Evolutionary conservation across 345 rosid species (phyloP).

Genomic region (Bruguiera sexangula): DNA sequence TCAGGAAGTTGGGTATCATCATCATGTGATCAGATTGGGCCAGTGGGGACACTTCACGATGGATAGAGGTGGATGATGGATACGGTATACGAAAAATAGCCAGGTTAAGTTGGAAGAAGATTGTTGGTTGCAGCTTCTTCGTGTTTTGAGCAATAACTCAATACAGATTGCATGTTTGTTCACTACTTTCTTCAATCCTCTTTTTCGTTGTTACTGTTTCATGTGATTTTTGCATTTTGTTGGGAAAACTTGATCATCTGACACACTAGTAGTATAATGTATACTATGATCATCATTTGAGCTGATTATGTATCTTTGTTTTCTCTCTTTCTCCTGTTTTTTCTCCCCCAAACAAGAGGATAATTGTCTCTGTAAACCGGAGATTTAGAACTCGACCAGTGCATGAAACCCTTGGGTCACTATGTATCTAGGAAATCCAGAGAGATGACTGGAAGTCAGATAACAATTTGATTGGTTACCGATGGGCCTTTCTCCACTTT

Average conservation of each 20-base stretch:
- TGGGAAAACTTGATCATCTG: slow-evolving; percentile 8
- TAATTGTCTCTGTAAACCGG: neutral
- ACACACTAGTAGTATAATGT: neutral
- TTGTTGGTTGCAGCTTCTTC: slow-evolving; percentile 8
- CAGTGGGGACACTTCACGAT: slow-evolving; percentile 6
- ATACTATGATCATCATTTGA: slow-evolving; percentile 3
- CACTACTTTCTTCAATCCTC: neutral
- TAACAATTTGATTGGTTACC: no score
- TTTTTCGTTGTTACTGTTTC: neutral
- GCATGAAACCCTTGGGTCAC: neutral
- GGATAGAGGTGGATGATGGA: slow-evolving; percentile 15
- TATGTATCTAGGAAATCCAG: neutral
- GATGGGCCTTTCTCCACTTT: no score
- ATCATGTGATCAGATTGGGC: no score
- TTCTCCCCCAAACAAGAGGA: no score
- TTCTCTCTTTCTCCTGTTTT: no score
- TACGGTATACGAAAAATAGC: slow-evolving; percentile 17
- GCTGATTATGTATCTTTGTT: neutral
- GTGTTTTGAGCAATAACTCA: slow-evolving; percentile 15
- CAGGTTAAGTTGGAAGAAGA: slow-evolving; percentile 40
- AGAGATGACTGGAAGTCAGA: no score
- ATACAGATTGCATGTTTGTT: slow-evolving; percentile 13
- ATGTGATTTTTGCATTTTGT: neutral
- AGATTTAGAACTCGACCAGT: neutral
- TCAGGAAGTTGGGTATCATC: neutral